Percentiles rank a stretch among this genome's conserved stretches.
These are phyloP conservation scores for Zymoseptoria passerinii DNA, from an alignment of 2,329 filamentous ascomycete genomes.

Conservation along the genomic window DNA sequence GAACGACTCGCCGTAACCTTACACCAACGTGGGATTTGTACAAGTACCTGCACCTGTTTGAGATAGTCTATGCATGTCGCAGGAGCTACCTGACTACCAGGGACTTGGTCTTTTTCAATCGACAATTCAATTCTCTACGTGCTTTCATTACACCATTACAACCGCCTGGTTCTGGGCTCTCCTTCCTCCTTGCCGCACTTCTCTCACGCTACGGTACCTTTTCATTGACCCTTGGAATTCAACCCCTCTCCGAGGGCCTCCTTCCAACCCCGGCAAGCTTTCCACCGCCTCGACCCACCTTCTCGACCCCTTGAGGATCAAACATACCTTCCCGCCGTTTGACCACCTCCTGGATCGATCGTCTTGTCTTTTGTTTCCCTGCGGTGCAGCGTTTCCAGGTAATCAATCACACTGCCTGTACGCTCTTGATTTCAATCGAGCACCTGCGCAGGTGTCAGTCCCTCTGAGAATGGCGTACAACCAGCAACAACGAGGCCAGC, in stretches of 20 bases:
- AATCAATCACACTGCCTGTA: neutral
- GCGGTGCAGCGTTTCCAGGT: neutral
- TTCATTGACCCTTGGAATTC: slow-evolving; percentile 3
- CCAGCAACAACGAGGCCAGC: slow-evolving; percentile 8
- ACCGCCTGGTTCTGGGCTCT: neutral
- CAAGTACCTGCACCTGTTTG: neutral
- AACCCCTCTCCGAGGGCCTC: slow-evolving; percentile 2
- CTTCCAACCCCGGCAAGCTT: slow-evolving; percentile 11
- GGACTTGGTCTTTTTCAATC: neutral
- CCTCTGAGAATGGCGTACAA: slow-evolving; percentile 11
- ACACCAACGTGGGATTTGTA: neutral
- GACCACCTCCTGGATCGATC: neutral
- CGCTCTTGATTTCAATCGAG: neutral
- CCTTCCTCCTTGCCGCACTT: neutral
- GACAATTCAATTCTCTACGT: neutral
- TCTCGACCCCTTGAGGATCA: neutral
- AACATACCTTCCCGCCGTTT: neutral
- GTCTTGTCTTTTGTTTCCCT: neutral
- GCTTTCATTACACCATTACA: neutral
- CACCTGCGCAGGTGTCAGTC: neutral
- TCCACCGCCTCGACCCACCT: neutral
- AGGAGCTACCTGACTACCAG: neutral
- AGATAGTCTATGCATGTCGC: neutral
- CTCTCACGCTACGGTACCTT: neutral
- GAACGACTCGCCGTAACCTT: neutral